phyloP scores from a whole-genome alignment of 306 rosid genomes.

The Sechiopsis laciniata region DNA sequence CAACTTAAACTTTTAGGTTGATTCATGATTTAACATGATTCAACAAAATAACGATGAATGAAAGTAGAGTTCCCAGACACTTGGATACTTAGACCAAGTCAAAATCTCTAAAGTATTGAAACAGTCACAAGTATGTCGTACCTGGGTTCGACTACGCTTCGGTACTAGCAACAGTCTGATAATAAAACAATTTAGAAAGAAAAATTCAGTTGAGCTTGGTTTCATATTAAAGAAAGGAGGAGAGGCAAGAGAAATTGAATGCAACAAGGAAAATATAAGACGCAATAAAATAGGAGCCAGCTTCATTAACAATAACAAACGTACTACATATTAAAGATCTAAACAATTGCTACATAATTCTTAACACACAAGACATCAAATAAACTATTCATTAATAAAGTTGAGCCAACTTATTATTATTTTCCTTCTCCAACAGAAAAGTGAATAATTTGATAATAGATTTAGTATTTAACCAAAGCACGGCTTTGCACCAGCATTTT shows the following conservation, averaged over 20 bases:
- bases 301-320: slow-evolving; percentile 57
- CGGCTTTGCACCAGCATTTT: slow-evolving; percentile 50
- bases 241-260: too few relatives aligned
- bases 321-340: slow-evolving; percentile 45
- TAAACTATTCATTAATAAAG: slow-evolving; percentile 31
- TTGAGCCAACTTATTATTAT: slow-evolving; percentile 52
- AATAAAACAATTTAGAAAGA: slow-evolving; percentile 9
- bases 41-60: too few relatives aligned
- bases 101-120: slow-evolving; percentile 11
- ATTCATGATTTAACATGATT: too few relatives aligned
- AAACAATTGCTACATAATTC: slow-evolving; percentile 49
- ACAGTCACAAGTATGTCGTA: neutral
- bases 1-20: too few relatives aligned
- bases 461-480: slow-evolving; percentile 19
- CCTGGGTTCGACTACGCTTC: neutral
- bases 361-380: slow-evolving; percentile 32
- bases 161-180: slow-evolving; percentile 9
- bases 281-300: slow-evolving; percentile 31
- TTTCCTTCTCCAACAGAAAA: slow-evolving; percentile 34
- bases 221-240: neutral
- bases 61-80: neutral
- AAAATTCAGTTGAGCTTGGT: slow-evolving; percentile 17
- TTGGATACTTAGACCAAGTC: neutral
- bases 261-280: neutral
- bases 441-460: slow-evolving; percentile 15